Evolutionary conservation across 192 early-diverging fungal species (phyloP).

Genomic region (Bifiguratus adelaidae): DNA sequence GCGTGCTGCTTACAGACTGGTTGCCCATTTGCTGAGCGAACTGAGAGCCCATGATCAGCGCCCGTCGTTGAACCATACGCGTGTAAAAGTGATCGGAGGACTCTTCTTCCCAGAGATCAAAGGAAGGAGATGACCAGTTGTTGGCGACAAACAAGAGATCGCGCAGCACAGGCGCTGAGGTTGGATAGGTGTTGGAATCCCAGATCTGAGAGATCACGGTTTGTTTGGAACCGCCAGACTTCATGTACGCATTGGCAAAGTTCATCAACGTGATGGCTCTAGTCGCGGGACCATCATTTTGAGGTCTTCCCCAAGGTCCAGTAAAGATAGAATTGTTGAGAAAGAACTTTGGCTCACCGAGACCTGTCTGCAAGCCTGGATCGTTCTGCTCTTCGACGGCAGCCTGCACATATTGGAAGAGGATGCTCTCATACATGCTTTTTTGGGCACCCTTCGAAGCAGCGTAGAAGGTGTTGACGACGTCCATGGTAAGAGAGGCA

Average conservation of each 20-base stretch:
- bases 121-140: slow-evolving; percentile 16
- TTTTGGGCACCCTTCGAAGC: neutral
- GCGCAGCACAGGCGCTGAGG: slow-evolving; percentile 13
- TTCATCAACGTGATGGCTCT: slow-evolving; percentile 13
- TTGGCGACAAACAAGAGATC: slow-evolving; percentile 43
- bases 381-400: too few relatives aligned
- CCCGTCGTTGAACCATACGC: slow-evolving; percentile 43
- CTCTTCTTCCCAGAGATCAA: slow-evolving; percentile 68
- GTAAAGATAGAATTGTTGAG: slow-evolving; percentile 27
- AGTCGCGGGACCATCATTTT: slow-evolving; percentile 48
- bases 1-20: too few relatives aligned
- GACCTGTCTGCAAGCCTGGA: slow-evolving; percentile 6
- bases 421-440: too few relatives aligned
- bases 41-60: slow-evolving; percentile 37
- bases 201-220: slow-evolving; percentile 5
- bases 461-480: slow-evolving; percentile 10
- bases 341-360: slow-evolving; percentile 47
- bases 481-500: slow-evolving; percentile 41
- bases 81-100: slow-evolving; percentile 61
- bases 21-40: slow-evolving; percentile 28
- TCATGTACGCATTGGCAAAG: slow-evolving; percentile 15
- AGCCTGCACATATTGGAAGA: too few relatives aligned
- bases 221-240: slow-evolving; percentile 9
- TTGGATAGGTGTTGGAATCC: slow-evolving; percentile 1
- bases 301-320: slow-evolving; percentile 37